These are phyloP conservation scores for Lentinus brumalis DNA, from an alignment of 768 basidiomycete genomes.

Conservation along the genomic window DNA sequence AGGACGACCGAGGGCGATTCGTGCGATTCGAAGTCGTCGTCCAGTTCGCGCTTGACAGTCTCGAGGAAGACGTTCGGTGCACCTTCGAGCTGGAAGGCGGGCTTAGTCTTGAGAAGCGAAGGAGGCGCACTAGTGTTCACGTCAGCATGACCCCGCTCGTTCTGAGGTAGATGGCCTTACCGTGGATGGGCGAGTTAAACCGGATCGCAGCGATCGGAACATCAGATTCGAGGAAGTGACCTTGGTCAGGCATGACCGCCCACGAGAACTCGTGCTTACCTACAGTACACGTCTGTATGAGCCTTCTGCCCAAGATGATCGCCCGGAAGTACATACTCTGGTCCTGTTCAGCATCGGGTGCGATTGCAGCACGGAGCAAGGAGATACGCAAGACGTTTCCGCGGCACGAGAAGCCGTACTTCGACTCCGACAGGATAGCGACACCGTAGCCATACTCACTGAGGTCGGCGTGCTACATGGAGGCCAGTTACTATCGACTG, in stretches of 20 bases:
- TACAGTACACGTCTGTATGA: conserved; percentile 25
- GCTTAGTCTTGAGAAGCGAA: conserved; percentile 35
- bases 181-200: conserved; percentile 80
- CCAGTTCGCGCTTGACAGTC: conserved; percentile 93
- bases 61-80: conserved; percentile 87
- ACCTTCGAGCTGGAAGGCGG: conserved; percentile 68
- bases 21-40: conserved; percentile 54
- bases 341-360: conserved; percentile 90
- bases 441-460: conserved; percentile 97
- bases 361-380: conserved; percentile 86
- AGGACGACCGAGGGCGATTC: conserved; percentile 64
- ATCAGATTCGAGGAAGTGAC: conserved; percentile 89
- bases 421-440: conserved; percentile 91
- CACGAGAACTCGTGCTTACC: conserved; percentile 85
- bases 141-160: background rate
- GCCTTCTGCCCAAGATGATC: too few species aligned
- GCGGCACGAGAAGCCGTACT: conserved; percentile 88
- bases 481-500: background rate
- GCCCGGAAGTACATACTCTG: conserved; percentile 53
- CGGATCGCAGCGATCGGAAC: conserved; percentile 80
- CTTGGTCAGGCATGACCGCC: conserved; percentile 86
- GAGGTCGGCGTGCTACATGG: conserved; percentile 79
- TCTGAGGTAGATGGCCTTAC: conserved; percentile 40
- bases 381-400: conserved; percentile 89
- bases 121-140: conserved; percentile 43